These are phyloP conservation scores for Kingdonia uniflora DNA, from an alignment of 164 flowering plant species.

Conservation along the genomic window DNA sequence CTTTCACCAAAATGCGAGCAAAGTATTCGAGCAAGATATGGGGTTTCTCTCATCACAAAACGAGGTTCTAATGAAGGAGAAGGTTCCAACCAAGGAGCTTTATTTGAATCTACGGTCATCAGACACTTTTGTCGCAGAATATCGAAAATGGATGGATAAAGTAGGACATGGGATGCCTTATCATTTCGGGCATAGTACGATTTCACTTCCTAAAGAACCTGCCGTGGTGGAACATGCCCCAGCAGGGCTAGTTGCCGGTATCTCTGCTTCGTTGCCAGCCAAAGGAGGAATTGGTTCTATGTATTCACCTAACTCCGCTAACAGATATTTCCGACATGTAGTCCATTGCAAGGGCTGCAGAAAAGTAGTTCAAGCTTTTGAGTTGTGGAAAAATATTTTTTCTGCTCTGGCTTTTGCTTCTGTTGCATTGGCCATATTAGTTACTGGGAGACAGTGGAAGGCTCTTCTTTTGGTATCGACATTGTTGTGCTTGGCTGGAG, in stretches of 20 bases:
- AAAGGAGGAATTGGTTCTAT: conserved; percentile 79
- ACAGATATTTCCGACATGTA: conserved; percentile 80
- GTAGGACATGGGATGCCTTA: conserved; percentile 98
- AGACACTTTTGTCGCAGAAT: conserved; percentile 89
- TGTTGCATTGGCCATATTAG: conserved; percentile 56
- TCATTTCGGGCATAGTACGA: conserved; percentile 76
- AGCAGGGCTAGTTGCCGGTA: conserved; percentile 73
- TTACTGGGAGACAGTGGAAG: conserved; percentile 77
- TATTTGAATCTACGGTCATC: conserved; percentile 73
- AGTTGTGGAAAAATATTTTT: conserved; percentile 57
- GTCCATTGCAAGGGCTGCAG: conserved; percentile 83
- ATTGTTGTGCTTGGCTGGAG: conserved; percentile 45
- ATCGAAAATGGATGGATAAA: conserved; percentile 95
- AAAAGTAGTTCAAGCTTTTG: conserved; percentile 40
- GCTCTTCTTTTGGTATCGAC: conserved; percentile 38
- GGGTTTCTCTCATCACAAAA: conserved; percentile 96
- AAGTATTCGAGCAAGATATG: conserved; percentile 98
- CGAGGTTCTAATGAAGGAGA: conserved; percentile 67
- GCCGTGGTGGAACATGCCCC: conserved; percentile 97
- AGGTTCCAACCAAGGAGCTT: conserved; percentile 65
- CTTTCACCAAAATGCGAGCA: conserved; percentile 87
- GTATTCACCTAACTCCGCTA: conserved; percentile 68
- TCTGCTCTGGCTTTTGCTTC: conserved; percentile 37
- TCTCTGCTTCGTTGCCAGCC: conserved; percentile 76
- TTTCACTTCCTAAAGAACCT: conserved; percentile 61